Conservation (phyloP, 1,284 basidiomycete genomes). For the Ustilago sp. region DNA sequence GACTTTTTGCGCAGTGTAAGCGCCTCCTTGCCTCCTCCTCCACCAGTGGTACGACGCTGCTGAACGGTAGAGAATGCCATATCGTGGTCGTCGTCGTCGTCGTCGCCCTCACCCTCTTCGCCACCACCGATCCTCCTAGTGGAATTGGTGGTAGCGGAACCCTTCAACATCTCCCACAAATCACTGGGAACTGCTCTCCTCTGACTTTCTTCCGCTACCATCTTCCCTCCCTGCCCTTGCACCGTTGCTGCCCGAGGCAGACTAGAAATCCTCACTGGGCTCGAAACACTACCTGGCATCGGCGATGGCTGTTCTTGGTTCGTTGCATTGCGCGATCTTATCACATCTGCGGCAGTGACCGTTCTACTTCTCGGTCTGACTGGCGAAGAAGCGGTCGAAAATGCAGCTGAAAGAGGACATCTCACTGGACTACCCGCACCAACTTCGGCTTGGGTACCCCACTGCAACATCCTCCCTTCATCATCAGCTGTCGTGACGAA, state of each 20-base stretch:
- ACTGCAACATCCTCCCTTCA: conserved; percentile 27
- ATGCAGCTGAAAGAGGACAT: not conserved
- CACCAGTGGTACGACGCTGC: not conserved
- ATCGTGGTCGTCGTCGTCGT: conserved; percentile 12
- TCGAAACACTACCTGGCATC: conserved; percentile 8
- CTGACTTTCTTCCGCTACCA: conserved; percentile 38
- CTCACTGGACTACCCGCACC: not conserved
- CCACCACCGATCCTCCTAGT: not conserved
- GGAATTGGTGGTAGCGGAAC: not conserved
- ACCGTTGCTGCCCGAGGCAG: conserved; percentile 5
- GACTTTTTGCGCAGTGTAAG: conserved; percentile 17
- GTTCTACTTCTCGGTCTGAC: conserved; percentile 31
- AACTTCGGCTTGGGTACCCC: conserved; percentile 30
- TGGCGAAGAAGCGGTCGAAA: conserved; percentile 17
- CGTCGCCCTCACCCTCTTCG: conserved; percentile 12
- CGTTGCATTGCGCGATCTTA: conserved; percentile 12
- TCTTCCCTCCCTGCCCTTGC: not conserved
- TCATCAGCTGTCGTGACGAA: conserved; percentile 27
- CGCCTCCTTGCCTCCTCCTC: not conserved
- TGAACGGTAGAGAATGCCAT: conserved; percentile 13
- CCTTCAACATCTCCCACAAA: conserved; percentile 29
- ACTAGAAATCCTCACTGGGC: conserved; percentile 19
- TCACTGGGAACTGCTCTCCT: conserved; percentile 24
- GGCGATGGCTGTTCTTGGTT: not conserved
- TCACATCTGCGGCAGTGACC: conserved; percentile 35